These are phyloP conservation scores for Oryza rufipogon DNA, from an alignment of 176 grass and related monocot species.

Conservation along the genomic window DNA sequence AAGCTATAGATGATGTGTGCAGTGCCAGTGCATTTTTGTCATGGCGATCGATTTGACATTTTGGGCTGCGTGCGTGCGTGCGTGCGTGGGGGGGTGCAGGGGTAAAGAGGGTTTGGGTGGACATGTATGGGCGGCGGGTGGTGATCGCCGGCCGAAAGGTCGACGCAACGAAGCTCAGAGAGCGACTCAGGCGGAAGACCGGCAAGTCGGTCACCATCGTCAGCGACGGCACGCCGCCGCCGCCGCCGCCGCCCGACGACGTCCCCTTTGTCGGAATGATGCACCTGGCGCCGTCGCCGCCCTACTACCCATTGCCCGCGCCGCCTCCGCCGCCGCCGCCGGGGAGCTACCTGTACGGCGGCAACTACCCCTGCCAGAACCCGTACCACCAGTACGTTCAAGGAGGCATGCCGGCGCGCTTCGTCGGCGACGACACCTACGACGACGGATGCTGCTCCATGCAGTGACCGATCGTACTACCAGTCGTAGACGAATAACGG, in stretches of 20 bases:
- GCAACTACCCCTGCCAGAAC: background rate
- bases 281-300: background rate
- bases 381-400: background rate
- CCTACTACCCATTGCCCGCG: background rate
- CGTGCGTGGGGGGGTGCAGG: constrained; percentile 19
- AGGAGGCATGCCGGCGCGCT: background rate
- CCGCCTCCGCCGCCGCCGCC: background rate
- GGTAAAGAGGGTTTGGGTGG: constrained; percentile 16
- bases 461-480: constrained; percentile 11
- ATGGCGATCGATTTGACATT: background rate
- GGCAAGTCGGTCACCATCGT: background rate
- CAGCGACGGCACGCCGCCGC: constrained; percentile 1
- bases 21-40: background rate
- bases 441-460: constrained; percentile 30
- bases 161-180: constrained; percentile 3
- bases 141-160: background rate
- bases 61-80: too few species aligned
- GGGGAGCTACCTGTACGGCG: background rate
- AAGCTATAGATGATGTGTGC: background rate
- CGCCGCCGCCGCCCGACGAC: background rate
- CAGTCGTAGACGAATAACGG: too few species aligned
- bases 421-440: background rate
- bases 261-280: background rate
- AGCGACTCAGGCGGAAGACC: background rate
- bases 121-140: background rate